Base-by-base conservation (phyloP, 1,284 basidiomycete species). In the Golubevia pallescens region DNA sequence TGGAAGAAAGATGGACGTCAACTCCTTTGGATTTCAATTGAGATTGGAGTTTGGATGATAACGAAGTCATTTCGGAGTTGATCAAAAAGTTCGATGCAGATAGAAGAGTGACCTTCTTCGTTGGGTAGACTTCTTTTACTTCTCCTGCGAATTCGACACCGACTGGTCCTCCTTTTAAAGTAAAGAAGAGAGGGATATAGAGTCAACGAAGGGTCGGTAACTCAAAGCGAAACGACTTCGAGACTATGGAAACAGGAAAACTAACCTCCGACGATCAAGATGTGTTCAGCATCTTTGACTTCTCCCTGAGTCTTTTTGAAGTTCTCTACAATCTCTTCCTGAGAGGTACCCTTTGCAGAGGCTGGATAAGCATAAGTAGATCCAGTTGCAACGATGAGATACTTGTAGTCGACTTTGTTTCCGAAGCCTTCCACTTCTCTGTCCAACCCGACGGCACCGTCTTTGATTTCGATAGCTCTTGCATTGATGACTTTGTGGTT, bases 91-190 rank as follows among this genome's bases (percentile, higher is more conserved):
- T 69, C 60, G 5, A 57, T 32, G 0, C 66, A 64, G 19, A 85
- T 7, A 84, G 74, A 57, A 88, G 68, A 8, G 87, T 87, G 63
- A 87, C 75, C 28, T 63, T 60, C 65, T 80, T 76, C 54, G 61
- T 16, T 6, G 63, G 56, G 57, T 80, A 72, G 13, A 32, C 24
- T 3, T 65, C 60, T 10, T 63, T 14, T 32, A 78, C 66, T 38
- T 78, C 72, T n/a, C 88, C 88, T 0, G 86, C 86, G 54, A 86
- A 77, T 68, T 89, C 88, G 32, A 88, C 73, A 2, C 88, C 88
- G 20, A 87, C 87, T 0, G 87, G 77, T 4, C 88, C 88, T 57
- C 84, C 87, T 38, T n/a, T n/a, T n/a, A n/a, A 10, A 10, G 34
- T 5, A 38, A 38, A 38, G 34, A 38, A 10, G 34, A 38, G 34